Percentiles rank a stretch among this genome's conserved stretches.
Evolutionary conservation across 2,329 filamentous ascomycete species (phyloP).

Genomic region (Alternaria solani): DNA sequence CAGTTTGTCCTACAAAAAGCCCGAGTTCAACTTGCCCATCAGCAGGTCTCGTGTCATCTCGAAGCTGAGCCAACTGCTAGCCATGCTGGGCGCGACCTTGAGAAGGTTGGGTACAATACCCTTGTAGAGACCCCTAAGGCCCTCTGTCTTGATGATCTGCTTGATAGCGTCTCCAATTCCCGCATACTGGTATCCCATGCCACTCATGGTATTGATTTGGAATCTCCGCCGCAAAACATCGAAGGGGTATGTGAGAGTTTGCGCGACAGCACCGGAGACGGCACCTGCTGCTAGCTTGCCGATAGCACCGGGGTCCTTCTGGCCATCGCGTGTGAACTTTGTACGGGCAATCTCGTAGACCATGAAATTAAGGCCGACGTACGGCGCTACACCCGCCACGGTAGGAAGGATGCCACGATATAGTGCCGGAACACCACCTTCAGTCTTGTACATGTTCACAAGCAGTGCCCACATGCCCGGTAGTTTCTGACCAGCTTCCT

Average conservation of each 20-base stretch:
- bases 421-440: constrained; percentile 84
- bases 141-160: constrained; percentile 84
- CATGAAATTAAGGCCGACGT: constrained; percentile 99
- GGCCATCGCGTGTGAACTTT: constrained; percentile 85
- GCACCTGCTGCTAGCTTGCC: constrained; percentile 90
- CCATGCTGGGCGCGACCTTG: constrained; percentile 98
- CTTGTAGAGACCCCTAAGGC: constrained; percentile 87
- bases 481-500: constrained; percentile 61
- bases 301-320: constrained; percentile 78
- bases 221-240: constrained; percentile 93
- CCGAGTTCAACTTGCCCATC: constrained; percentile 55
- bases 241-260: constrained; percentile 98
- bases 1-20: constrained; percentile 37
- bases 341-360: constrained; percentile 89
- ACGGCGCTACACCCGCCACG: constrained; percentile 92
- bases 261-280: constrained; percentile 93
- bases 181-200: constrained; percentile 96
- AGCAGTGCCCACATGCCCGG: constrained; percentile 94
- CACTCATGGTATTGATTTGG: constrained; percentile 99
- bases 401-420: constrained; percentile 95
- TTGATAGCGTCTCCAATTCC: constrained; percentile 82
- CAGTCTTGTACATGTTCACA: constrained; percentile 83
- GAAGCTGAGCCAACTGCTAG: constrained; percentile 97
- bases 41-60: constrained; percentile 92
- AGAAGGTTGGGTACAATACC: constrained; percentile 94